These are phyloP conservation scores for Knufia fluminis DNA, from an alignment of 2,329 filamentous ascomycete genomes.

Conservation along the genomic window DNA sequence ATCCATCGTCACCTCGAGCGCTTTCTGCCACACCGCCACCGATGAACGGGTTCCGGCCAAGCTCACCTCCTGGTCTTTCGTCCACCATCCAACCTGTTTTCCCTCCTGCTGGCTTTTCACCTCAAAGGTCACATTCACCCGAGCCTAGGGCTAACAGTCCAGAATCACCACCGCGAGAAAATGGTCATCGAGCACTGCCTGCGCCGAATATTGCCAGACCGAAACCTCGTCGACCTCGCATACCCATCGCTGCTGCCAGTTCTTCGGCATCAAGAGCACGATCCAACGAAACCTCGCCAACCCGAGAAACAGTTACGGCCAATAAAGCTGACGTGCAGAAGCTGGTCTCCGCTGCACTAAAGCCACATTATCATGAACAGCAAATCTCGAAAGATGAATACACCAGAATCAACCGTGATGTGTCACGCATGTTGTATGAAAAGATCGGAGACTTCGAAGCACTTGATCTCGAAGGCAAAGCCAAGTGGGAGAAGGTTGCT, in stretches of 20 bases:
- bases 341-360: slow-evolving; percentile 74
- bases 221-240: slow-evolving; percentile 17
- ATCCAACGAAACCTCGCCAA: slow-evolving; percentile 60
- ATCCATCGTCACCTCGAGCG: slow-evolving; percentile 31
- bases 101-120: slow-evolving; percentile 66
- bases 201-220: slow-evolving; percentile 19
- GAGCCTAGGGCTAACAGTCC: slow-evolving; percentile 10
- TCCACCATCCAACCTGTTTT: slow-evolving; percentile 65
- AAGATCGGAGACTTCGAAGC: slow-evolving; percentile 45
- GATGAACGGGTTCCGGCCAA: slow-evolving; percentile 42
- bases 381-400: slow-evolving; percentile 80
- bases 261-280: slow-evolving; percentile 42
- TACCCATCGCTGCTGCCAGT: slow-evolving; percentile 22
- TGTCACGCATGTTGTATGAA: slow-evolving; percentile 82
- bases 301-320: slow-evolving; percentile 57
- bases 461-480: slow-evolving; percentile 57
- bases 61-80: slow-evolving; percentile 59
- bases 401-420: slow-evolving; percentile 78
- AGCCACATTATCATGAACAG: slow-evolving; percentile 71
- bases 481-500: slow-evolving; percentile 67
- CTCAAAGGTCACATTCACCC: slow-evolving; percentile 44
- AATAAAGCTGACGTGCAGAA: slow-evolving; percentile 82
- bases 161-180: slow-evolving; percentile 1
- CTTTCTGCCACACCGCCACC: slow-evolving; percentile 32
- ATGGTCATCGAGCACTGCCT: slow-evolving; percentile 4